phyloP scores from a whole-genome alignment of 352 stramenopile species.

The Globisporangium polare region DNA sequence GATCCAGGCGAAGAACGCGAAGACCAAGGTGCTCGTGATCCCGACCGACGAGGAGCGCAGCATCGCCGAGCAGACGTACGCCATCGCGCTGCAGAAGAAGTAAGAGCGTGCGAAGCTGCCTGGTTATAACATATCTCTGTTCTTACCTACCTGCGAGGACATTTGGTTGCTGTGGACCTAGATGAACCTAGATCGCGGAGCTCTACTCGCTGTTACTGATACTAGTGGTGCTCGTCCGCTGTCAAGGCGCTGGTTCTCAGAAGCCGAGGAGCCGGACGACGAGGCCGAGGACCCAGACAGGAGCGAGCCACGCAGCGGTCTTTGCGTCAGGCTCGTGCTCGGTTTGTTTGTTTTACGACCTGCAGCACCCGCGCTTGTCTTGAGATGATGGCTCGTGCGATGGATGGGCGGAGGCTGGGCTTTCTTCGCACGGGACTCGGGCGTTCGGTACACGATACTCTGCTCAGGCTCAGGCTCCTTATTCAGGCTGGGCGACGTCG shows the following conservation, averaged over 20 bases:
- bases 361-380: too few relatives aligned
- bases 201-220: not conserved
- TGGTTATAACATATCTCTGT: not conserved
- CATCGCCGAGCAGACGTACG: conserved; percentile 84
- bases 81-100: conserved; percentile 43
- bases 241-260: not conserved
- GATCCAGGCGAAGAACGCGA: conserved; percentile 47
- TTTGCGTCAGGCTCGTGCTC: conserved; percentile 4
- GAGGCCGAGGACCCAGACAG: conserved; percentile 4
- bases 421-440: conserved; percentile 5
- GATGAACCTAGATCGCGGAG: not conserved
- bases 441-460: conserved; percentile 7
- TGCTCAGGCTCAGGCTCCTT: conserved; percentile 12
- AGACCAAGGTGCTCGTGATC: conserved; percentile 78
- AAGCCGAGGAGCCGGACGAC: not conserved
- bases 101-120: conserved; percentile 21
- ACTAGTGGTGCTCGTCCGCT: not conserved
- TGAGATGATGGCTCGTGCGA: not conserved
- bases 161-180: not conserved
- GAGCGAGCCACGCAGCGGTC: conserved; percentile 5
- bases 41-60: conserved; percentile 89
- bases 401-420: conserved; percentile 6
- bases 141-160: not conserved
- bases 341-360: not conserved
- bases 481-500: not conserved